A percentile compares a stretch with the other conserved stretches of the same genome.
Conservation (phyloP, 73 alveolate species). For the Paramecium primaurelia region DNA sequence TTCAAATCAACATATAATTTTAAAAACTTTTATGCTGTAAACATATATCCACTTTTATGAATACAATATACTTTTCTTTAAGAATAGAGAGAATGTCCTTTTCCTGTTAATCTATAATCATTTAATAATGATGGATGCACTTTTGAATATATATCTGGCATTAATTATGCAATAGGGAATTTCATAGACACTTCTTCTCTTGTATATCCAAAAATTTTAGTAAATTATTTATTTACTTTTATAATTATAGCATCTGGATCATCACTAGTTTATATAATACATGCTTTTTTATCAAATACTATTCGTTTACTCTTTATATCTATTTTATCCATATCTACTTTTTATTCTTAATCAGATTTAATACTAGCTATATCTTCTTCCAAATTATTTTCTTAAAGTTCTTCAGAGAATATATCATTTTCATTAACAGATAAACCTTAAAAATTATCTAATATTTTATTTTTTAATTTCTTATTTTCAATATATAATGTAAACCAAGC, state of each 20-base stretch:
- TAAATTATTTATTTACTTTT: slow-evolving; percentile 47
- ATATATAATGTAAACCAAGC: slow-evolving; percentile 48
- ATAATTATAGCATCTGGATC: slow-evolving; percentile 40
- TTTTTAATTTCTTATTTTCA: slow-evolving; percentile 20
- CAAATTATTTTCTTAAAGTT: slow-evolving; percentile 28
- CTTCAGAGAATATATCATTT: slow-evolving; percentile 56
- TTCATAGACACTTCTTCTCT: slow-evolving; percentile 3
- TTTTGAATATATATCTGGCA: slow-evolving; percentile 45
- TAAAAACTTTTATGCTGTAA: slow-evolving; percentile 54
- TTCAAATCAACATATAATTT: slow-evolving; percentile 35
- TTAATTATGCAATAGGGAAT: slow-evolving; percentile 3
- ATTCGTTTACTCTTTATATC: slow-evolving; percentile 43
- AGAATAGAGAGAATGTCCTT: slow-evolving; percentile 36
- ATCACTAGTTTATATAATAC: slow-evolving; percentile 44
- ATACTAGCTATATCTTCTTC: slow-evolving; percentile 50
- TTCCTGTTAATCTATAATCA: slow-evolving; percentile 48
- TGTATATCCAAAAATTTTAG: slow-evolving; percentile 37
- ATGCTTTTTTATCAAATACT: slow-evolving; percentile 51
- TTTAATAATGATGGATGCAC: slow-evolving; percentile 42
- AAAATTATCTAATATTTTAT: slow-evolving; percentile 49
- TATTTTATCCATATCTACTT: slow-evolving; percentile 48
- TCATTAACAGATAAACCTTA: slow-evolving; percentile 35
- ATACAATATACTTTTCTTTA: slow-evolving; percentile 52
- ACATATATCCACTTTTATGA: slow-evolving; percentile 36
- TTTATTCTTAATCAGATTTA: slow-evolving; percentile 31